These are phyloP conservation scores for Eucalyptus viminalis DNA, from an alignment of 345 rosid species.

Conservation along the genomic window DNA sequence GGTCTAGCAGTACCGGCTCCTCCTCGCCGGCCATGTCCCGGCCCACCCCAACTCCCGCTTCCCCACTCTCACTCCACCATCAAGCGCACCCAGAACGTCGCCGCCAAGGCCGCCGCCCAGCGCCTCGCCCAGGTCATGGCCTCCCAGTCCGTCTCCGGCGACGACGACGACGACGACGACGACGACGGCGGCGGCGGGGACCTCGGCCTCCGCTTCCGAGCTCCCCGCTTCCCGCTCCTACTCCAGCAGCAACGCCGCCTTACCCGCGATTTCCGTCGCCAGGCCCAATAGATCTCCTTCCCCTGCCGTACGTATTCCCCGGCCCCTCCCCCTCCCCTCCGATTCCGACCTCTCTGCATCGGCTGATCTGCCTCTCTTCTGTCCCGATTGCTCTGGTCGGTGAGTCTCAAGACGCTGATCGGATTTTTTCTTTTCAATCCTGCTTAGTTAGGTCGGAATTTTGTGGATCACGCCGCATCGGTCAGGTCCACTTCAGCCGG, in stretches of 20 bases:
- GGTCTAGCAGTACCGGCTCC: conserved; percentile 59
- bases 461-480: conserved; percentile 36
- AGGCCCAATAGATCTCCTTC: conserved; percentile 73
- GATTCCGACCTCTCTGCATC: neutral
- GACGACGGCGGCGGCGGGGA: conserved; percentile 30
- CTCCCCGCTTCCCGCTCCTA: conserved; percentile 21
- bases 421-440: neutral
- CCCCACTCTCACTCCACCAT: conserved; percentile 38
- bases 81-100: conserved; percentile 78
- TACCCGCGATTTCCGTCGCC: conserved; percentile 21
- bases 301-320: conserved; percentile 49
- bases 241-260: neutral
- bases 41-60: conserved; percentile 58
- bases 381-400: neutral
- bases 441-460: conserved; percentile 81
- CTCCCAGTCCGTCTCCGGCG: conserved; percentile 45
- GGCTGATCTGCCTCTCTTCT: neutral
- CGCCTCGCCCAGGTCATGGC: conserved; percentile 96
- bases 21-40: conserved; percentile 78
- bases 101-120: conserved; percentile 89
- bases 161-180: conserved; percentile 44
- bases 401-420: neutral
- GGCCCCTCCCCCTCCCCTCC: neutral
- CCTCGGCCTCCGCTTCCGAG: conserved; percentile 51
- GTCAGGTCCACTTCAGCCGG: conserved; percentile 81